Conservation (phyloP, 192 early-diverging fungal genomes). For the Podila epigama region DNA sequence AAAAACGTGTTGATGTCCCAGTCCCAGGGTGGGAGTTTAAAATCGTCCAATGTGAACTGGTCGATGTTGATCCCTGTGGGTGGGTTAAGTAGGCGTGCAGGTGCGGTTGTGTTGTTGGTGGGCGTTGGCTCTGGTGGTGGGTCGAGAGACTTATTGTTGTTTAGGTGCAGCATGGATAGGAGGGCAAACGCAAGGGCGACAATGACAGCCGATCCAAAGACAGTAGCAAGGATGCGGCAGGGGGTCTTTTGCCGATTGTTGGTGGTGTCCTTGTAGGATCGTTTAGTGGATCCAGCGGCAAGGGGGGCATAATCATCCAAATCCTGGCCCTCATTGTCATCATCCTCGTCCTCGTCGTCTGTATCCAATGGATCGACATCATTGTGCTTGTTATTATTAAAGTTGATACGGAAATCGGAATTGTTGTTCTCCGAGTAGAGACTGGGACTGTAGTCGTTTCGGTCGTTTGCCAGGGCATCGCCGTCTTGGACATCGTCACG, state of each 20-base stretch:
- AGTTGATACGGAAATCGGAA: neutral
- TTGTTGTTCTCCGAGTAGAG: neutral
- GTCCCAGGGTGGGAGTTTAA: conserved; percentile 34
- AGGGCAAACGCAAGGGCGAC: conserved; percentile 30
- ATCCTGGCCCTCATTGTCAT: conserved; percentile 10
- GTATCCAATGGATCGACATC: neutral
- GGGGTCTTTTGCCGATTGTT: neutral
- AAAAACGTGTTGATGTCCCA: conserved; percentile 29
- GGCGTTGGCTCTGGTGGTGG: no score
- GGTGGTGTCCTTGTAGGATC: neutral
- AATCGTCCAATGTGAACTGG: conserved; percentile 20
- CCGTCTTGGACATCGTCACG: no score
- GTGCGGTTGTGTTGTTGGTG: neutral
- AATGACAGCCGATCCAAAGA: conserved; percentile 15
- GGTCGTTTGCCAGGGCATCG: no score
- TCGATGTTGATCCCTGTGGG: conserved; percentile 28
- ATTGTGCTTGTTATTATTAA: neutral
- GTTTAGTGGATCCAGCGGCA: conserved; percentile 16
- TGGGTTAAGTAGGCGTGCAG: conserved; percentile 18
- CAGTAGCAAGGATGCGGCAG: conserved; percentile 32
- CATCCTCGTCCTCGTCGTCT: conserved; percentile 19
- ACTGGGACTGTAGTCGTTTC: neutral
- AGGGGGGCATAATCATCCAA: conserved; percentile 27
- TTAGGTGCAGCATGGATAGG: conserved; percentile 27
- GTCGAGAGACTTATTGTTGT: neutral